These are phyloP conservation scores for Ogataea dorogensis DNA, from an alignment of 805 yeast species.

Conservation along the genomic window DNA sequence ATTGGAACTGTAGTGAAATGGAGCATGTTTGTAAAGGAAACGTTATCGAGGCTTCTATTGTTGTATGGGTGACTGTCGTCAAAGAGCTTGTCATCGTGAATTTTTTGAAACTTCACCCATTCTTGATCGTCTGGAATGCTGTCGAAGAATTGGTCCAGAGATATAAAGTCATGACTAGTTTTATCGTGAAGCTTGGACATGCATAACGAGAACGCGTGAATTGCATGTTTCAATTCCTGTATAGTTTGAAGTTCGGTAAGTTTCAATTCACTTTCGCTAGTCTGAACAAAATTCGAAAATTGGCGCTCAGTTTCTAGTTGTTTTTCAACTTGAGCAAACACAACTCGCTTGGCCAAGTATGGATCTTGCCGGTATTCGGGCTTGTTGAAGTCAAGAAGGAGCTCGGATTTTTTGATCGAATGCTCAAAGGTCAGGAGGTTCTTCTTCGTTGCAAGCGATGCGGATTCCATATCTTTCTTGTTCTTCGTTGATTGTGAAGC, in stretches of 20 bases:
- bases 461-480: slow-evolving; percentile 38
- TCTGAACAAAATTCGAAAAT: slow-evolving; percentile 43
- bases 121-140: slow-evolving; percentile 40
- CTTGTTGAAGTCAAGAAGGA: slow-evolving; percentile 15
- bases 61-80: background rate
- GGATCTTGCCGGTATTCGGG: slow-evolving; percentile 46
- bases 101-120: slow-evolving; percentile 41
- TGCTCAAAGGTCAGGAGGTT: slow-evolving; percentile 23
- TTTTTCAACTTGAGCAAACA: slow-evolving; percentile 36
- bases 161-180: slow-evolving; percentile 30
- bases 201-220: slow-evolving; percentile 30
- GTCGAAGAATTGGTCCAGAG: slow-evolving; percentile 32
- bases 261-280: slow-evolving; percentile 40
- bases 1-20: slow-evolving; percentile 44
- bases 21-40: slow-evolving; percentile 39
- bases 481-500: slow-evolving; percentile 35
- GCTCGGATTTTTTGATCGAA: slow-evolving; percentile 24
- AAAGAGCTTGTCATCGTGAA: slow-evolving; percentile 26
- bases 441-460: slow-evolving; percentile 35
- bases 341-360: slow-evolving; percentile 40
- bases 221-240: slow-evolving; percentile 40
- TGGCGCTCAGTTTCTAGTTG: slow-evolving; percentile 47
- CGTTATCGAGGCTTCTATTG: slow-evolving; percentile 37
- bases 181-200: slow-evolving; percentile 32
- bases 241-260: slow-evolving; percentile 44